Percentiles rank a stretch among this genome's conserved stretches.
These are phyloP conservation scores for Lithohypha guttulata DNA, from an alignment of 2,329 filamentous ascomycete genomes.

Conservation along the genomic window DNA sequence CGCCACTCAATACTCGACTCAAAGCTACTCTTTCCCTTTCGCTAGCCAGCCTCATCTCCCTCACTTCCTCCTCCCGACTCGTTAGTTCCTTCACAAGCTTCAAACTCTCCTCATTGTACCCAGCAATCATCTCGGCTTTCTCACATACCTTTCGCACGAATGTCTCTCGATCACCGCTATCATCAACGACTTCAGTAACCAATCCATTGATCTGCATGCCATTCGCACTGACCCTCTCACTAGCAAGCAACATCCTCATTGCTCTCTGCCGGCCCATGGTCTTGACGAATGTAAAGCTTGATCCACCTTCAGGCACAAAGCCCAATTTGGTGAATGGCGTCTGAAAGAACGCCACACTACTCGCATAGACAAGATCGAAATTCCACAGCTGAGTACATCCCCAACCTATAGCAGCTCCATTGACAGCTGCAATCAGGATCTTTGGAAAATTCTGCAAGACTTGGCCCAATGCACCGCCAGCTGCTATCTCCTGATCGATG, in stretches of 20 bases:
- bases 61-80: background rate
- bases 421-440: slow-evolving; percentile 2
- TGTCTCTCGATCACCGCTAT: background rate
- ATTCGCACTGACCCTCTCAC: background rate
- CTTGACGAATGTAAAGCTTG: background rate
- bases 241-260: background rate
- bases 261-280: background rate
- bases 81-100: slow-evolving; percentile 2
- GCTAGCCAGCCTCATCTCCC: background rate
- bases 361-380: slow-evolving; percentile 3
- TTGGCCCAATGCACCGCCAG: background rate
- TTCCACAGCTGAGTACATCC: slow-evolving; percentile 1
- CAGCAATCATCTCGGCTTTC: background rate
- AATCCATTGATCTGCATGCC: slow-evolving; percentile 4
- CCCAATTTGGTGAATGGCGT: slow-evolving; percentile 1
- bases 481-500: slow-evolving; percentile 2
- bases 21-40: slow-evolving; percentile 3
- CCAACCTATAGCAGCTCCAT: slow-evolving; percentile 2
- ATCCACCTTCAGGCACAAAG: slow-evolving; percentile 3
- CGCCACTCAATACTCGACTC: background rate
- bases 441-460: background rate
- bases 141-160: slow-evolving; percentile 1
- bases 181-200: slow-evolving; percentile 3
- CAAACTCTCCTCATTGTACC: background rate
- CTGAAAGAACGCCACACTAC: slow-evolving; percentile 1